Conservation (phyloP, 179 eudicot species). For the Spergularia azorica region DNA sequence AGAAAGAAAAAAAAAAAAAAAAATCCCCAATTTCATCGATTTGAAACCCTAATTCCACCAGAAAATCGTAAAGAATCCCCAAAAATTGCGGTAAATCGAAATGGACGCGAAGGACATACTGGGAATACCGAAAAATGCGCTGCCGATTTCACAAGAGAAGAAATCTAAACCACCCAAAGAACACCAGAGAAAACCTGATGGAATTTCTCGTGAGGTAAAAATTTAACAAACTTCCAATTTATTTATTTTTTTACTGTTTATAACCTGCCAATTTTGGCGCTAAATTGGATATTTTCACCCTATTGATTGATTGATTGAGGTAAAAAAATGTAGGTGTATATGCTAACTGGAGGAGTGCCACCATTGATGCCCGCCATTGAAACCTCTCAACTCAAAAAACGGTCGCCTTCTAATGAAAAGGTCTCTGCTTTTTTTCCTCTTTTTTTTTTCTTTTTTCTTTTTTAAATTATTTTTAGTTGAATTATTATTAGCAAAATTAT, state of each 20-base stretch:
- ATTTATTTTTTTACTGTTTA: neutral
- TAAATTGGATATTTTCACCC: neutral
- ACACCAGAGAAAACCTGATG: conserved; percentile 89
- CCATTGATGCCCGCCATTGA: conserved; percentile 91
- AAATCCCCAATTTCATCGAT: conserved; percentile 23
- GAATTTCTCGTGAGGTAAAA: conserved; percentile 87
- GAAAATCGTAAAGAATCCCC: neutral
- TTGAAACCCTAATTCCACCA: neutral
- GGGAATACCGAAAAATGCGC: conserved; percentile 67
- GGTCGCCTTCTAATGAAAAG: conserved; percentile 72
- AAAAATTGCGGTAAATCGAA: neutral
- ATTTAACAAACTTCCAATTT: neutral
- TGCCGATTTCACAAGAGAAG: conserved; percentile 58
- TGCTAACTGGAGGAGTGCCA: conserved; percentile 89
- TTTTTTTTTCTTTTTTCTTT: neutral
- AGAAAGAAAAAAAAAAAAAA: too few relatives aligned
- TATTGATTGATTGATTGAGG: conserved; percentile 5
- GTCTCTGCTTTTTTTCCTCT: conserved; percentile 26
- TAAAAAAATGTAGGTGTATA: conserved; percentile 58
- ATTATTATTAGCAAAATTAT: neutral
- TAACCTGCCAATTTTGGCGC: neutral
- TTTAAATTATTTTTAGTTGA: neutral
- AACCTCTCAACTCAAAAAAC: conserved; percentile 61
- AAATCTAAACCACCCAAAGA: conserved; percentile 79
- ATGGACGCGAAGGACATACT: conserved; percentile 96